A percentile compares a stretch with the other conserved stretches of the same genome.
phyloP scores from a whole-genome alignment of 2,329 filamentous ascomycete genomes.

The Sphaerostilbella broomeana region DNA sequence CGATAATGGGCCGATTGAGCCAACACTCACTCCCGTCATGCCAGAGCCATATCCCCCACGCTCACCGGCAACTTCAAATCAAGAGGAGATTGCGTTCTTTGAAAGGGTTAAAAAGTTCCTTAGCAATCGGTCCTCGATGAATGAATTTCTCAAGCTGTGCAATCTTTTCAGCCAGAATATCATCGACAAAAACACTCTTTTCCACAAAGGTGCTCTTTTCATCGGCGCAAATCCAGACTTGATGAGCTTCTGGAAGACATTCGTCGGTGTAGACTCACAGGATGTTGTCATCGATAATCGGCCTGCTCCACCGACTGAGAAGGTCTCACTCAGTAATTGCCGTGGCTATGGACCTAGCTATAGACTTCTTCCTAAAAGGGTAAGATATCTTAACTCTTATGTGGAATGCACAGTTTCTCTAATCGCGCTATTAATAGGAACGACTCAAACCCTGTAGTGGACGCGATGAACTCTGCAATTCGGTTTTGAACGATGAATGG shows the following conservation, averaged over 20 bases:
- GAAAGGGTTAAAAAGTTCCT: constrained; percentile 96
- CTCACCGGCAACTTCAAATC: constrained; percentile 63
- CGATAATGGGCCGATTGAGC: constrained; percentile 63
- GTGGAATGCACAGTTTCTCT: no score
- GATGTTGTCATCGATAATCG: constrained; percentile 75
- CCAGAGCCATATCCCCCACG: constrained; percentile 81
- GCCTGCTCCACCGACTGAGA: constrained; percentile 66
- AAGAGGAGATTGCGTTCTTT: constrained; percentile 88
- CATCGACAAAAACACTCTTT: constrained; percentile 76
- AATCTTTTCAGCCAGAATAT: constrained; percentile 92
- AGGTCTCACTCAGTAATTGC: constrained; percentile 92
- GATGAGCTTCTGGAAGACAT: constrained; percentile 80
- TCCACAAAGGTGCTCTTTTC: constrained; percentile 77
- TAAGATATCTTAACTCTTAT: constrained; percentile 31
- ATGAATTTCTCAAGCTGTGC: constrained; percentile 93
- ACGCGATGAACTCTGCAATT: constrained; percentile 87
- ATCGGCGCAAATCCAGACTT: constrained; percentile 84
- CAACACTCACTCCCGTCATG: constrained; percentile 79
- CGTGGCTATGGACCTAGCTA: constrained; percentile 95
- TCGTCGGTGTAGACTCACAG: constrained; percentile 69
- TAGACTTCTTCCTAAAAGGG: constrained; percentile 77
- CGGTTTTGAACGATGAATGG: constrained; percentile 95
- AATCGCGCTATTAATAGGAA: constrained; percentile 42
- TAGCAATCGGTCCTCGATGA: constrained; percentile 84
- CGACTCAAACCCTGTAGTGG: constrained; percentile 88